Evolutionary conservation across 1,284 basidiomycete genomes (phyloP).

Genomic region (Heterobasidion irregulare): DNA sequence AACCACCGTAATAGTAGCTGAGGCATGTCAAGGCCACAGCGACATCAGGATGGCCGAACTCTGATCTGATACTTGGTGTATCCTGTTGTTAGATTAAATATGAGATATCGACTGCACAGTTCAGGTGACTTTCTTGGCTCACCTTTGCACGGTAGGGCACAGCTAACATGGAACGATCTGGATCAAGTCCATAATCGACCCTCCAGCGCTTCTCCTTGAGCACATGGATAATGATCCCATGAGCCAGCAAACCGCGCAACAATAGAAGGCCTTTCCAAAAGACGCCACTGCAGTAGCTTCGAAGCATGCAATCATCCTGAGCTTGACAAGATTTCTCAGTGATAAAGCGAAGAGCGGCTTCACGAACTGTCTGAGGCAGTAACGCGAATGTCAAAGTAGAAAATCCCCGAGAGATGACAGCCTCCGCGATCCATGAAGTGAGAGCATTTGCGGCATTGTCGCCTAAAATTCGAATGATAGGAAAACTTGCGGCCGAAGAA

Average conservation of each 20-base stretch:
- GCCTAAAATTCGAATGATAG: conserved; percentile 11
- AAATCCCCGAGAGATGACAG: conserved; percentile 4
- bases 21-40: conserved; percentile 39
- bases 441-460: background rate
- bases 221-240: conserved; percentile 29
- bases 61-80: conserved; percentile 37
- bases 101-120: background rate
- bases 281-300: background rate
- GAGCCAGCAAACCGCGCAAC: conserved; percentile 30
- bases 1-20: conserved; percentile 43
- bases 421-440: conserved; percentile 3
- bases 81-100: conserved; percentile 17
- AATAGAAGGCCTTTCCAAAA: conserved; percentile 30
- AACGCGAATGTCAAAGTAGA: conserved; percentile 4
- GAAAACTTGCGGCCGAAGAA: conserved; percentile 3
- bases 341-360: background rate
- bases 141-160: background rate
- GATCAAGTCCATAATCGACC: background rate
- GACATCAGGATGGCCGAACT: conserved; percentile 50
- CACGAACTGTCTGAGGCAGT: conserved; percentile 5
- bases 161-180: background rate
- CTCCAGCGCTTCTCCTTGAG: conserved; percentile 32
- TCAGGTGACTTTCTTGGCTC: background rate
- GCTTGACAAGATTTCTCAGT: background rate
- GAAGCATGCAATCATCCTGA: background rate